These are phyloP conservation scores for Pleurotus djamor DNA, from an alignment of 768 basidiomycete genomes.

Conservation along the genomic window DNA sequence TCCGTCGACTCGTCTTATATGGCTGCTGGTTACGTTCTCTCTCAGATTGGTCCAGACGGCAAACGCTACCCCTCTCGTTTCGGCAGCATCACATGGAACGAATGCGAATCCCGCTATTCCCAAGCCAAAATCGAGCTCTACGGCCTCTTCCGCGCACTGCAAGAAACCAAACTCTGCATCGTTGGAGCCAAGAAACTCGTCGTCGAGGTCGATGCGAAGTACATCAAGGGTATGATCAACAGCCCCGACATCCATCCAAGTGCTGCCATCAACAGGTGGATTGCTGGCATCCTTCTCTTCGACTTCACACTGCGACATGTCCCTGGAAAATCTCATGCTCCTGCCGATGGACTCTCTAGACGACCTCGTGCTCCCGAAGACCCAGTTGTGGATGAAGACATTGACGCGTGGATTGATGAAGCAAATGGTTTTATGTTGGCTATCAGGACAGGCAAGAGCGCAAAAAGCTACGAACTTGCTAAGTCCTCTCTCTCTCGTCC, in stretches of 20 bases:
- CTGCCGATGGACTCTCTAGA: constrained; percentile 19
- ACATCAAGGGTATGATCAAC: constrained; percentile 21
- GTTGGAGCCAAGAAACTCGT: constrained; percentile 17
- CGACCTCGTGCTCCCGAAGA: constrained; percentile 5
- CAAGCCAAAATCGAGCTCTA: constrained; percentile 37
- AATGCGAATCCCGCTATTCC: constrained; percentile 26
- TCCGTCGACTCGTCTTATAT: constrained; percentile 26
- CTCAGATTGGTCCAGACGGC: constrained; percentile 16
- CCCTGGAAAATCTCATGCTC: constrained; percentile 15
- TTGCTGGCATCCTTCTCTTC: constrained; percentile 33
- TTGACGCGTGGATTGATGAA: neutral
- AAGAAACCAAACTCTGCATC: constrained; percentile 15
- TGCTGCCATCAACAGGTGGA: constrained; percentile 34
- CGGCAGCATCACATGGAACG: constrained; percentile 28
- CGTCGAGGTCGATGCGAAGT: constrained; percentile 13
- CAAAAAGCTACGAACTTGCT: neutral
- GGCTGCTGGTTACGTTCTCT: constrained; percentile 17
- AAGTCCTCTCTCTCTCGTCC: neutral
- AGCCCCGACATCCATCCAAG: constrained; percentile 20
- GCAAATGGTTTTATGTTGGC: neutral
- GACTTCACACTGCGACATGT: constrained; percentile 34
- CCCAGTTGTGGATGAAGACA: neutral
- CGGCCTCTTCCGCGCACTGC: constrained; percentile 28
- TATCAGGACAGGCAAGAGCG: neutral
- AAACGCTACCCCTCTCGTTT: constrained; percentile 18